Evolutionary conservation across 305 asterid genomes (phyloP), one percentile per base, ranked within the genome.

Genomic region (Stenogyne calaminthoides): DNA sequence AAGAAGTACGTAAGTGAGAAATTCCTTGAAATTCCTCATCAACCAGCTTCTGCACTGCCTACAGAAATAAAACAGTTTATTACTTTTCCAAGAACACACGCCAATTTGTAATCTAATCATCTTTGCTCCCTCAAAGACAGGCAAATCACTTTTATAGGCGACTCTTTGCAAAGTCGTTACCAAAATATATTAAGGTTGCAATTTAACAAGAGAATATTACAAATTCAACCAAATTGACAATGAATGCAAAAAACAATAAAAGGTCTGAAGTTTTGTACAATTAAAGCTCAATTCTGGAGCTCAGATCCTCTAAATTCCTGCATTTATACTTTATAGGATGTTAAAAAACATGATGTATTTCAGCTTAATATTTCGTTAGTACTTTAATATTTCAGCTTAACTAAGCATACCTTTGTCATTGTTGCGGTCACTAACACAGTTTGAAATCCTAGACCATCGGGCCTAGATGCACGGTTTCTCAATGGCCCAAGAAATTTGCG

Each of bases 381-480:
- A 32, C 36, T 32, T 32, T 32, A 32, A 32, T 32, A 32, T 32
- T 32, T 32, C 36, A 32, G 36, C 36, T 32, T 32, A 75, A 72
- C 67, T 20, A 51, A 42, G 62, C 79, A 71, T 79, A 95, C 99
- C 96, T 85, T 91, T 74, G 99, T 89, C 99, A 95, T 95, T 67
- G 99, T 95, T 78, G 99, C 99, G 81, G 97, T 87, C 42, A 95
- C 99, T 79, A 95, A 75, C 73, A 95, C 91, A 52, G 98, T 92
- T 84, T 95, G 98, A 82, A 89, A 95, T 64, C 87, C 96, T 77
- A 77, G 79, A 73, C 86, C 91, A 37, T 84, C 93, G 20, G 87
- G 69, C 76, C 81, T 89, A 29, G 91, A 82, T 15, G 95, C 93
- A 83, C 98, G 98, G 65, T 86, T 86, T 61, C 88, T 95, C 80